These are phyloP conservation scores for Inonotus hispidus DNA, from an alignment of 1,284 basidiomycete genomes.

Conservation along the genomic window DNA sequence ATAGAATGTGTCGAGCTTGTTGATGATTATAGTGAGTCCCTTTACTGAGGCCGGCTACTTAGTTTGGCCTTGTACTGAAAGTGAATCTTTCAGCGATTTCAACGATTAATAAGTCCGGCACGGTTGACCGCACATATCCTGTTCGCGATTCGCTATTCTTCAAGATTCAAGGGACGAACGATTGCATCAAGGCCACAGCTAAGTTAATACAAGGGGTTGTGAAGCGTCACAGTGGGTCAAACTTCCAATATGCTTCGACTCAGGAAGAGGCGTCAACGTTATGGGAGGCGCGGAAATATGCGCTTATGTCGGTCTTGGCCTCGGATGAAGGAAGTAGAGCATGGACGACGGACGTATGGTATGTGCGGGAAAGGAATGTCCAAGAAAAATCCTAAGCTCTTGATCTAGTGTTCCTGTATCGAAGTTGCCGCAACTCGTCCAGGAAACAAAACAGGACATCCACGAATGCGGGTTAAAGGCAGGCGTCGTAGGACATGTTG, in stretches of 20 bases:
- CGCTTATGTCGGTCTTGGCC: slow-evolving; percentile 41
- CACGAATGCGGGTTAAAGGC: slow-evolving; percentile 34
- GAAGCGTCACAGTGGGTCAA: slow-evolving; percentile 37
- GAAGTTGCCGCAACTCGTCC: slow-evolving; percentile 19
- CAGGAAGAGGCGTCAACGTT: slow-evolving; percentile 43
- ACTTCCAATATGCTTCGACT: slow-evolving; percentile 44
- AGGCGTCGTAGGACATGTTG: slow-evolving; percentile 40
- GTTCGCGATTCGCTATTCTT: slow-evolving; percentile 46
- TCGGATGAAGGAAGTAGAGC: slow-evolving; percentile 35
- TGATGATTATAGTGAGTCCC: slow-evolving; percentile 29
- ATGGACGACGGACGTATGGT: slow-evolving; percentile 50
- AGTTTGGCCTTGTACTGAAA: slow-evolving; percentile 34
- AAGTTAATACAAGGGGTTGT: slow-evolving; percentile 34
- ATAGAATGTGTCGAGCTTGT: slow-evolving; percentile 41
- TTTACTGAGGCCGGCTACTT: slow-evolving; percentile 34
- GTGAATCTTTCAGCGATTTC: slow-evolving; percentile 11
- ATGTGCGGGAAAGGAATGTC: background rate
- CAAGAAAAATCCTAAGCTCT: background rate
- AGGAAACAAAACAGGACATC: slow-evolving; percentile 38
- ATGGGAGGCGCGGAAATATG: slow-evolving; percentile 49
- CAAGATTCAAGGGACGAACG: slow-evolving; percentile 43
- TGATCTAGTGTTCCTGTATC: slow-evolving; percentile 19
- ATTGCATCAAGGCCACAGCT: slow-evolving; percentile 37
- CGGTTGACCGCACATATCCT: slow-evolving; percentile 31
- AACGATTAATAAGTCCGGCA: slow-evolving; percentile 15